Conservation (phyloP, 306 rosid genomes). For the Cicer pinnatifidum region DNA sequence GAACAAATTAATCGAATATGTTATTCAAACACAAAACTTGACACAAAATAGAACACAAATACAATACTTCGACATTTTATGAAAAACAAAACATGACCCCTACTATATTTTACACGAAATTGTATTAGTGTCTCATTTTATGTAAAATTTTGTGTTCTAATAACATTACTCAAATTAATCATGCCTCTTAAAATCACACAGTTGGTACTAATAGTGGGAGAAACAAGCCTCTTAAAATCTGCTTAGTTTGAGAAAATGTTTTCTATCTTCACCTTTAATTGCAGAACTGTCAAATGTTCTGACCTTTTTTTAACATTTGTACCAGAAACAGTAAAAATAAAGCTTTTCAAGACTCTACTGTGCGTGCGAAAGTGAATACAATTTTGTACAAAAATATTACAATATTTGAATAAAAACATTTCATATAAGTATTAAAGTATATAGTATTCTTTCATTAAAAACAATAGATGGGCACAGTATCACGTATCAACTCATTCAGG, state of each 20-base stretch:
- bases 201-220: background rate
- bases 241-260: background rate
- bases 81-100: too few relatives aligned
- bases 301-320: background rate
- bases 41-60: too few relatives aligned
- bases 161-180: background rate
- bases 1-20: background rate
- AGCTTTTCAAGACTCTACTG: slow-evolving; percentile 24
- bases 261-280: background rate
- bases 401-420: slow-evolving; percentile 18
- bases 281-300: background rate
- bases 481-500: slow-evolving; percentile 33
- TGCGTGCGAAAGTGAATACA: background rate
- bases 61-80: too few relatives aligned
- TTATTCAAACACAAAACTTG: too few relatives aligned
- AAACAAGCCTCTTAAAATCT: background rate
- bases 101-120: too few relatives aligned
- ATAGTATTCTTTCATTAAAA: slow-evolving; percentile 19
- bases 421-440: background rate
- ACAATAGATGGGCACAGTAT: slow-evolving; percentile 33
- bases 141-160: too few relatives aligned
- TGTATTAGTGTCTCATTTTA: too few relatives aligned
- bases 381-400: slow-evolving; percentile 16
- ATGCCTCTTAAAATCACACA: background rate
- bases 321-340: background rate